Evolutionary conservation across 1,139 yeast genomes (phyloP), one percentile per base, ranked within the genome.

Genomic region (Magnusiomyces ingens): DNA sequence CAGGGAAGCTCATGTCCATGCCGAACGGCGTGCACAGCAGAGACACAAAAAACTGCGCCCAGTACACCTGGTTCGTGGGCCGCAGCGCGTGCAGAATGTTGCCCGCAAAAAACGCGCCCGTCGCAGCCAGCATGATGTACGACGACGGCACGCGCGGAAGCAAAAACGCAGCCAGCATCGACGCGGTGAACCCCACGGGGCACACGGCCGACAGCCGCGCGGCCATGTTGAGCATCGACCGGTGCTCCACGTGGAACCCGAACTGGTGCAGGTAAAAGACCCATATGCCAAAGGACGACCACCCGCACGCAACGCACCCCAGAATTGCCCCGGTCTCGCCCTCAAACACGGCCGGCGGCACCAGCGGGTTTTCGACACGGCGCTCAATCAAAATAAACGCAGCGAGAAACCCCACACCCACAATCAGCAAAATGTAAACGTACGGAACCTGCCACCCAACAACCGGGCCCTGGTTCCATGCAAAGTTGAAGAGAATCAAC

Each of bases 1-100:
- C 79, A 0, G 88, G 87, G 64, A 81, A 82, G 50, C 83, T 78
- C 71, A 79, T 75, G 63, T 82, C 87, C 84, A 82, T 80, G 0
- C 84, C 87, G 59, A 77, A 74, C 0, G 82, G 77, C 32, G 72
- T 73, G n/a, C 81, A 59, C 1, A 79, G 48, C 40, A 71, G 58
- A 2, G 79, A 67, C 1, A 79, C 75, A 59, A 82, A 80, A 48
- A 75, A 72, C 55, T 77, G 80, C 1, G 75, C 74, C 84, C 84
- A 81, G 63, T 73, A 81, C 0, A 67, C 72, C 61, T 79, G 80
- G 29, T 72, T 67, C 1, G 69, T 69, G 0, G 79, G 79, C 41
- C 77, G 66, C 0, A 78, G 72, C 0, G 78, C 81, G 64, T 75
- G 66, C 21, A 80, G 55, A 2, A 74, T 57, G 17, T 66, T 64